phyloP scores from a whole-genome alignment of 139 green algal species.

The Coelastrella sp. region DNA sequence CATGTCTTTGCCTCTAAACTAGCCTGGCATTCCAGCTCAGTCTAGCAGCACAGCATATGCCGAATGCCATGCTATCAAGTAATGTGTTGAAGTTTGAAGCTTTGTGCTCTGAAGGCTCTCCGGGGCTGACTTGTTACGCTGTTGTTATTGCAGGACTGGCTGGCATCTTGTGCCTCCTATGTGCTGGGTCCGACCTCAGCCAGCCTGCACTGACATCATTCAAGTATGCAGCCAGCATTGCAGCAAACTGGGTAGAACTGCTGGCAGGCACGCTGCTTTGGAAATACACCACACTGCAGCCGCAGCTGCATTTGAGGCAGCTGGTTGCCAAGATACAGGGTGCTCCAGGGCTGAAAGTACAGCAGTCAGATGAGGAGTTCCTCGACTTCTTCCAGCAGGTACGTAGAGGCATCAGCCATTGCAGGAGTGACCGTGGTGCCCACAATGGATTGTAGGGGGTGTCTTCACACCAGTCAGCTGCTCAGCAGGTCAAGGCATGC shows the following conservation, averaged over 20 bases:
- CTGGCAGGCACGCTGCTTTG: conserved; percentile 72
- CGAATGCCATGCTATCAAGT: not conserved
- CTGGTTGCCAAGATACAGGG: conserved; percentile 45
- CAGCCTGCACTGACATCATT: not conserved
- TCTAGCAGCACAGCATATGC: not conserved
- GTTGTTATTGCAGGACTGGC: conserved; percentile 49
- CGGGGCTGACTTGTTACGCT: not conserved
- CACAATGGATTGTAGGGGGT: too few relatives aligned
- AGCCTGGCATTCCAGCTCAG: too few relatives aligned
- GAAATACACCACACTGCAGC: conserved; percentile 52
- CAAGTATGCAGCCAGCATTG: not conserved
- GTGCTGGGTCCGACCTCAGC: conserved; percentile 59
- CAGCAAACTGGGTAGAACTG: conserved; percentile 74
- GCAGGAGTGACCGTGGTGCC: not conserved
- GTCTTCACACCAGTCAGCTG: too few relatives aligned
- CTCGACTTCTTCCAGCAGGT: conserved; percentile 51
- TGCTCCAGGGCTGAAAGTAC: not conserved
- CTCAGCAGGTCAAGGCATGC: too few relatives aligned
- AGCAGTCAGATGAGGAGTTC: conserved; percentile 30
- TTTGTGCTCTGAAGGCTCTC: not conserved
- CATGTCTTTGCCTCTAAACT: too few relatives aligned
- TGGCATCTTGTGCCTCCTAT: conserved; percentile 63
- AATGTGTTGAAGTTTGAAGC: too few relatives aligned
- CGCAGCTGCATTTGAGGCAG: conserved; percentile 60
- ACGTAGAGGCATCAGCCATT: not conserved